Evolutionary conservation across 805 yeast species (phyloP).

Genomic region (Hanseniaspora vineae): DNA sequence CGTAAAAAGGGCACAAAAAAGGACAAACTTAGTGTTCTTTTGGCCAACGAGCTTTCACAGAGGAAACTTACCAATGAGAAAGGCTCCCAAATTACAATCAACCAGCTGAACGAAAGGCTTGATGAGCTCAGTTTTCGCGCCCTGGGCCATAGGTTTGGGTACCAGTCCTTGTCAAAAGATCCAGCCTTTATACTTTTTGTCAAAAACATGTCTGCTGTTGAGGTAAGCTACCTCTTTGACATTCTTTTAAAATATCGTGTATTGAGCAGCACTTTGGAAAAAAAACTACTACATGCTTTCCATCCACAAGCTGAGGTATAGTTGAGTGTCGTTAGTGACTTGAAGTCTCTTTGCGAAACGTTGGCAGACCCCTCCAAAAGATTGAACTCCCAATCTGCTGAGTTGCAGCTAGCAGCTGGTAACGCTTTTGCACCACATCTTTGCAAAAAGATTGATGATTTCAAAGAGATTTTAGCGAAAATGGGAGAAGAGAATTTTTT

Average conservation of each 20-base stretch:
- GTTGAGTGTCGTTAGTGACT: constrained; percentile 49
- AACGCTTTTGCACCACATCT: constrained; percentile 61
- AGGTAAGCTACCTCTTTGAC: constrained; percentile 55
- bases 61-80: background rate
- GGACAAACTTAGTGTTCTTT: constrained; percentile 33
- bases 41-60: constrained; percentile 18
- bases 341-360: constrained; percentile 46
- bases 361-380: constrained; percentile 37
- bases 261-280: constrained; percentile 46
- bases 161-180: constrained; percentile 12
- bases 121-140: constrained; percentile 29
- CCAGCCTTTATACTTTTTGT: constrained; percentile 37
- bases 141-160: constrained; percentile 10
- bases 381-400: constrained; percentile 25
- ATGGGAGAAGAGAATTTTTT: constrained; percentile 37
- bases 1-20: constrained; percentile 36
- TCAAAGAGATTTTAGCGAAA: constrained; percentile 38
- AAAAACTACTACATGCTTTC: constrained; percentile 45
- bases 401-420: constrained; percentile 23
- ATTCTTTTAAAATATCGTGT: constrained; percentile 48
- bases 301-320: constrained; percentile 68
- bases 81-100: constrained; percentile 26
- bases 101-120: constrained; percentile 35
- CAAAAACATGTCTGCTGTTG: constrained; percentile 42
- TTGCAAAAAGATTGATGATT: constrained; percentile 40